Evolutionary conservation across 768 basidiomycete species (phyloP), one percentile per base, ranked within the genome.

Genomic region (Lactarius quietus): DNA sequence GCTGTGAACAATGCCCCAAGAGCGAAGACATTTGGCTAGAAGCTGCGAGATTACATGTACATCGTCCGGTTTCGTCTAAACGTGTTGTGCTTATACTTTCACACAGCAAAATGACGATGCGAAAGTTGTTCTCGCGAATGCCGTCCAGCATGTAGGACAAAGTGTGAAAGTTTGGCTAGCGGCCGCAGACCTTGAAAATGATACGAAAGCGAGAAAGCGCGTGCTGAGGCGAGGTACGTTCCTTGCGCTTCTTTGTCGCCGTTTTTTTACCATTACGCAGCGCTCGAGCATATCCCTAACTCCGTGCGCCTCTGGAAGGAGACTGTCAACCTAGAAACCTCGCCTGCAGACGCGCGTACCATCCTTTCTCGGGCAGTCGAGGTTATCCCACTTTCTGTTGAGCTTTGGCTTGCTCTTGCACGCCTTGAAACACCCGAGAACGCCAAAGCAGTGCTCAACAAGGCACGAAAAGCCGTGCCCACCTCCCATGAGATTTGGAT

Each of bases 401-500:
- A 99, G 72, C 86, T 99, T 20, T 98, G 97, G 96, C 87, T 98
- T 39, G 95, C 97, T 1, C 88, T 99, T 23, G 96, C 97, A 0
- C 90, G 96, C 12, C 83, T 98, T 8, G 97, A 98, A 78, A 91
- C 91, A 0, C 95, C 95, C 0, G 91, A 93, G 28, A 85, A 86
- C 39, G 97, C 96, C 0, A 92, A 93, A 72, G 86, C 89, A 1
- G 97, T 98, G 0, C 84, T 99, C 63, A 98, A 99, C 81, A 95
- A 91, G 75, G 97, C 97, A 3, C 88, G 95, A 57, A 92, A 92
- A 72, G 87, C 92, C 9, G 87, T 98, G 41, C 96, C 95, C 1
- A 99, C 97, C 0, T 91, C 89, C 14, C 95, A 98, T 76, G 97
- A 98, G 72, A 98, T 99, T 66, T 99, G 96, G 95, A 97, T 99